Evolutionary conservation across 2,329 filamentous ascomycete species (phyloP).

Genomic region (Xylariaceae sp.): DNA sequence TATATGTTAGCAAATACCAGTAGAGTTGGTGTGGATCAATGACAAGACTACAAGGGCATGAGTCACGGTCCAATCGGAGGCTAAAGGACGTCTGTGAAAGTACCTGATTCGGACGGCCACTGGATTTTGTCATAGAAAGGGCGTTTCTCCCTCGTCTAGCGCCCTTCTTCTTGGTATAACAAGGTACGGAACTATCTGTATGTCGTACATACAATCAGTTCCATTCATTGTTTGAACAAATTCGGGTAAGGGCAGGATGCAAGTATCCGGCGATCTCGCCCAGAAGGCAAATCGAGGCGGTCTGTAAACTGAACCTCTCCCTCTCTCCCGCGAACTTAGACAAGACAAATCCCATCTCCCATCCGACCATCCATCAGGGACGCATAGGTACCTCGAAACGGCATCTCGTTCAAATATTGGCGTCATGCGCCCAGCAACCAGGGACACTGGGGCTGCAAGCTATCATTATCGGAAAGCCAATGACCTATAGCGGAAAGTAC

Average conservation of each 20-base stretch:
- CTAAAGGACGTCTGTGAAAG: conserved; percentile 11
- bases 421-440: conserved; percentile 29
- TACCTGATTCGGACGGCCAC: conserved; percentile 6
- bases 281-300: not conserved
- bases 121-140: conserved; percentile 23
- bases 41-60: conserved; percentile 17
- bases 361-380: conserved; percentile 6
- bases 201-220: not conserved
- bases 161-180: conserved; percentile 5
- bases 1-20: conserved; percentile 18
- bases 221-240: conserved; percentile 14
- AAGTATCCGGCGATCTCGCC: conserved; percentile 22
- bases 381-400: conserved; percentile 8
- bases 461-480: conserved; percentile 16
- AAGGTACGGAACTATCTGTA: conserved; percentile 11
- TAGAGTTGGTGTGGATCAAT: conserved; percentile 21
- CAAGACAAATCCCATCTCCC: not conserved
- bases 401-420: conserved; percentile 14
- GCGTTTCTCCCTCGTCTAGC: conserved; percentile 17
- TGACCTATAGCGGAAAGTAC: conserved; percentile 29
- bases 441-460: conserved; percentile 13
- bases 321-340: not conserved
- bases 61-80: conserved; percentile 29
- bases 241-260: conserved; percentile 14
- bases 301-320: not conserved